Evolutionary conservation across 768 basidiomycete species (phyloP), one percentile per base, ranked within the genome.

Genomic region (Psilocybe tampanensis): DNA sequence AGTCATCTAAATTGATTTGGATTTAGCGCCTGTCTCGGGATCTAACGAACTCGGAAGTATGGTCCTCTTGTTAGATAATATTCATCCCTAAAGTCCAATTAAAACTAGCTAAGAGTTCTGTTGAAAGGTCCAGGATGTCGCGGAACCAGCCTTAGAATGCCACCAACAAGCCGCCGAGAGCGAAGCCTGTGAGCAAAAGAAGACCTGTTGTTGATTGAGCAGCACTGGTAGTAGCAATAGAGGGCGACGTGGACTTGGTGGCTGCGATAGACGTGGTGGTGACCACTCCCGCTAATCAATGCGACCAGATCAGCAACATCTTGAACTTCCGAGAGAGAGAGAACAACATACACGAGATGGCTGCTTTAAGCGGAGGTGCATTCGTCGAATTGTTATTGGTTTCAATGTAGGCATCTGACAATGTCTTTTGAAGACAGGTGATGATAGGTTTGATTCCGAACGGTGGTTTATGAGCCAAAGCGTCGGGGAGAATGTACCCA

Each of bases 401-500:
- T 78, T 95, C 92, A 57, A 92, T 75, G 74, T 95, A 96, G 2
- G 90, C 85, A 65, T 93, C 84, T 21, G 70, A 59, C 15, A 86
- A 60, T 8, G 76, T 69, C 69, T 77, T 74, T 66, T 85, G 79
- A 58, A 90, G 64, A 76, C 94, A 97, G 2, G 71, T 60, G 56
- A 86, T 75, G 66, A 95, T 88, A n/a, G 90, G 86, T 71, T 83
- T 74, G 57, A 95, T 87, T 43, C 76, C 82, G 76, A 92, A 87
- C n/a, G 74, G 53, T 18, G 86, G 86, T 32, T 80, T 73, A 67
- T 82, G 83, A 3, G 86, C 85, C 58, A 92, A 74, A 5, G 90
- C 93, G 66, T 86, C 85, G 2, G 93, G 93, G 13, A 94, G 80
- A 66, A 94, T 86, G 75, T 94, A 94, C 29, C 90, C 92, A 36